A percentile compares a stretch with the other conserved stretches of the same genome.
phyloP scores from a whole-genome alignment of 2,329 filamentous ascomycete genomes.

The Ophiocordyceps sinensis region DNA sequence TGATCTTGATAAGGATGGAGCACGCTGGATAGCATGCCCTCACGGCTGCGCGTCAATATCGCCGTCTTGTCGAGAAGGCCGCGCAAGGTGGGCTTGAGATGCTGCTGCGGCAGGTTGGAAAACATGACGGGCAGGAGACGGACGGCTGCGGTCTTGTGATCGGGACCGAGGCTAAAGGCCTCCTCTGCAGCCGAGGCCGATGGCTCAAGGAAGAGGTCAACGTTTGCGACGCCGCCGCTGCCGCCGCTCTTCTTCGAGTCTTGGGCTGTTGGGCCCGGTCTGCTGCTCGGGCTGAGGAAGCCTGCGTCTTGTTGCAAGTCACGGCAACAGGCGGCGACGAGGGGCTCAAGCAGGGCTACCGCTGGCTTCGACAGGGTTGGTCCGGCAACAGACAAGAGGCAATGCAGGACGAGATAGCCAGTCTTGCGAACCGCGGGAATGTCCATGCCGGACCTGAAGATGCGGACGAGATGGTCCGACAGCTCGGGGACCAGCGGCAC shows the following conservation, averaged over 20 bases:
- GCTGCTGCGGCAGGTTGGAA: constrained; percentile 46
- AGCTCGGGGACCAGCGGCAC: constrained; percentile 47
- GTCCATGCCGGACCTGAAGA: constrained; percentile 47
- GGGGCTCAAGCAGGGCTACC: constrained; percentile 44
- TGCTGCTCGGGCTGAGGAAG: constrained; percentile 25
- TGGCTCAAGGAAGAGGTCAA: constrained; percentile 52
- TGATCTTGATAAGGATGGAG: constrained; percentile 59
- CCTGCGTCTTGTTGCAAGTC: constrained; percentile 50
- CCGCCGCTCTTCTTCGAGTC: constrained; percentile 25
- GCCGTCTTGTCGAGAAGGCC: constrained; percentile 69
- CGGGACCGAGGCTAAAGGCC: constrained; percentile 21
- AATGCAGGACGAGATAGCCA: constrained; percentile 43
- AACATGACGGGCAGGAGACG: constrained; percentile 49
- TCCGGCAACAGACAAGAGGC: constrained; percentile 47
- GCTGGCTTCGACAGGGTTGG: constrained; percentile 51
- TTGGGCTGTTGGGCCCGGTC: constrained; percentile 13
- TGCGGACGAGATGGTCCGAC: constrained; percentile 56
- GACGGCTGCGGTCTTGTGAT: constrained; percentile 41
- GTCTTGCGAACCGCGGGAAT: constrained; percentile 40
- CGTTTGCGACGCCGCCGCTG: constrained; percentile 40
- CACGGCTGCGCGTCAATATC: constrained; percentile 52
- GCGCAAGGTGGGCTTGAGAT: constrained; percentile 56
- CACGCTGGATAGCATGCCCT: constrained; percentile 68
- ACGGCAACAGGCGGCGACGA: constrained; percentile 56
- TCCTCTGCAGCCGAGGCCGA: constrained; percentile 17